Evolutionary conservation across 305 asterid genomes (phyloP).

Genomic region (Salvia sclarea): DNA sequence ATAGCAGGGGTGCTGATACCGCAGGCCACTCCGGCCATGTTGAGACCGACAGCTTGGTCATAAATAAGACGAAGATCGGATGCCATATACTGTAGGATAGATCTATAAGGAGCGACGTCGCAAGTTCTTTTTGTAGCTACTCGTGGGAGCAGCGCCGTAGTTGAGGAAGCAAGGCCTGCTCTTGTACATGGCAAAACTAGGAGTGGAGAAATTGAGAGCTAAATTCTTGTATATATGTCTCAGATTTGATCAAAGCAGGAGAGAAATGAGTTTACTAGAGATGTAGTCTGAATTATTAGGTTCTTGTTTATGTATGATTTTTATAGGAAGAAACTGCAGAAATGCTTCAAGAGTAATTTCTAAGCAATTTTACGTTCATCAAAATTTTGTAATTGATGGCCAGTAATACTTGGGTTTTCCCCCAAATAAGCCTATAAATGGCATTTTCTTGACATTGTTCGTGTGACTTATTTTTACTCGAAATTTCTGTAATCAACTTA

Average conservation of each 20-base stretch:
- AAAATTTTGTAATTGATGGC: conserved; percentile 17
- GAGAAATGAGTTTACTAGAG: conserved; percentile 21
- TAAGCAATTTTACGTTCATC: conserved; percentile 13
- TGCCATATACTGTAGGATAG: neutral
- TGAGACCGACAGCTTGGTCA: neutral
- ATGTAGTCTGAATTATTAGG: neutral
- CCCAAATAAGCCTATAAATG: neutral
- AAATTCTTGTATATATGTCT: conserved; percentile 30
- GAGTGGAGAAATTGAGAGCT: conserved; percentile 17
- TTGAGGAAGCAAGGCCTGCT: conserved; percentile 5
- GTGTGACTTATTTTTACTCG: neutral
- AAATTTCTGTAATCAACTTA: too few relatives aligned
- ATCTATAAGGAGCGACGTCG: neutral
- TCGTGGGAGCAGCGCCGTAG: neutral
- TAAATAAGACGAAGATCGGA: neutral
- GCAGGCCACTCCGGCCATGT: neutral
- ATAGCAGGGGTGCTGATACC: conserved; percentile 2
- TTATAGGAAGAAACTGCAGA: conserved; percentile 22
- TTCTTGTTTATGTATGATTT: conserved; percentile 25
- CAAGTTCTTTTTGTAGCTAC: neutral
- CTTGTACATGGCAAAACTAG: conserved; percentile 5
- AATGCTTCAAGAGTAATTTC: neutral
- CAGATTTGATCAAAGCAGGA: conserved; percentile 19
- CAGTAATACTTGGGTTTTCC: conserved; percentile 8
- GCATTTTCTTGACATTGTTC: neutral